A percentile compares a stretch with the other conserved stretches of the same genome.
These are phyloP conservation scores for Alternaria postmessia DNA, from an alignment of 2,329 filamentous ascomycete species.

Conservation along the genomic window DNA sequence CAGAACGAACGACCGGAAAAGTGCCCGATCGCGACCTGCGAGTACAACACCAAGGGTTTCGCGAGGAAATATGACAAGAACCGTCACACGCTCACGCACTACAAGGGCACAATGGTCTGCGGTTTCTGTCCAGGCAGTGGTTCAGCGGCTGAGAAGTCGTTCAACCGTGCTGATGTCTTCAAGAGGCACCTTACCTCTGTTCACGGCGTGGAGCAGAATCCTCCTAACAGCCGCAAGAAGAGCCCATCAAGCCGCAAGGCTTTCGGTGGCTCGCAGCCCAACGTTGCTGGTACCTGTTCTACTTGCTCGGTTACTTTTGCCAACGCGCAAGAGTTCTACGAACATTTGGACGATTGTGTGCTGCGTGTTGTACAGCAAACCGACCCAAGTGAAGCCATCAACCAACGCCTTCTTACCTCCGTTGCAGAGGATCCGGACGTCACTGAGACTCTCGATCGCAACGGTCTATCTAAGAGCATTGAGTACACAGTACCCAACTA, in stretches of 20 bases:
- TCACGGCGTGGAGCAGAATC: slow-evolving; percentile 90
- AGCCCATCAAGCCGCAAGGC: slow-evolving; percentile 67
- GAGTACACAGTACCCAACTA: slow-evolving; percentile 55
- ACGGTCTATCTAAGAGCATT: slow-evolving; percentile 54
- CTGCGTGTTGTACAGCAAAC: slow-evolving; percentile 65
- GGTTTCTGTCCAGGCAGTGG: slow-evolving; percentile 92
- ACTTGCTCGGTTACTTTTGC: slow-evolving; percentile 87
- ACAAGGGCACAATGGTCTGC: slow-evolving; percentile 97
- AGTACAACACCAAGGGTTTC: slow-evolving; percentile 92
- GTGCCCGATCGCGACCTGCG: slow-evolving; percentile 89
- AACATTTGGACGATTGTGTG: slow-evolving; percentile 82
- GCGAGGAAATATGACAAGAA: slow-evolving; percentile 97
- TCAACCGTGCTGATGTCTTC: slow-evolving; percentile 95
- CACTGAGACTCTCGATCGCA: slow-evolving; percentile 51
- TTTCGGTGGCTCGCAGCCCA: slow-evolving; percentile 69
- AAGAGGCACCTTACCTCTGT: slow-evolving; percentile 91
- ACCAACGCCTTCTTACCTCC: slow-evolving; percentile 52
- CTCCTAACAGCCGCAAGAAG: slow-evolving; percentile 89
- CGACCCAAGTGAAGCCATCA: slow-evolving; percentile 54
- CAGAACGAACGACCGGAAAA: slow-evolving; percentile 91
- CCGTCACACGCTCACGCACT: slow-evolving; percentile 90
- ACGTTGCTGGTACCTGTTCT: slow-evolving; percentile 83
- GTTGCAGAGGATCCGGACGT: slow-evolving; percentile 53
- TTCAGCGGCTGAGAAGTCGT: slow-evolving; percentile 89
- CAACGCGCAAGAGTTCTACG: slow-evolving; percentile 95